A percentile compares a stretch with the other conserved stretches of the same genome.
phyloP scores from a whole-genome alignment of 106 monocot genomes.

The Cymbidium sinense region DNA sequence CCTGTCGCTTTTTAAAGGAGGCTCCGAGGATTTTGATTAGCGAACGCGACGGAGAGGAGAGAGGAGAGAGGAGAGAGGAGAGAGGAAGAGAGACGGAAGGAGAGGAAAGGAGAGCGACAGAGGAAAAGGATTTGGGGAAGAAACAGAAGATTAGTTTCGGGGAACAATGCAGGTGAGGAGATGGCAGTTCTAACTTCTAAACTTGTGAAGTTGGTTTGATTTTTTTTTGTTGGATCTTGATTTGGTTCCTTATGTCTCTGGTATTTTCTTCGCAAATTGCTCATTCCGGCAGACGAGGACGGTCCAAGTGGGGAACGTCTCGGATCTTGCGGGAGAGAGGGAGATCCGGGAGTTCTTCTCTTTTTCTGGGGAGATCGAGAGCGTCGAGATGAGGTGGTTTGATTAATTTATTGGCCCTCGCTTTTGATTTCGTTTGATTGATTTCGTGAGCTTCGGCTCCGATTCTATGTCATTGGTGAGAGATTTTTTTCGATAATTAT shows the following conservation, averaged over 20 bases:
- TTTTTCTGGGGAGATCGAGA: conserved; percentile 91
- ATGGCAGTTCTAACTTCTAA: background rate
- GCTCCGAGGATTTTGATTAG: background rate
- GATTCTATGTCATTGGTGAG: background rate
- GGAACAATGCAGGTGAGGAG: conserved; percentile 14
- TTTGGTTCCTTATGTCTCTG: background rate
- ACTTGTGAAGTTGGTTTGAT: background rate
- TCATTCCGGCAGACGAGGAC: conserved; percentile 43
- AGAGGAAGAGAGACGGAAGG: too few relatives aligned
- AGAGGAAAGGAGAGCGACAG: too few relatives aligned
- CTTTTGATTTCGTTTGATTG: conserved; percentile 5
- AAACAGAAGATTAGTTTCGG: background rate
- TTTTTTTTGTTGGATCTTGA: background rate
- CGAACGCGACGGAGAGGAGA: background rate
- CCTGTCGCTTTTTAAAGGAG: background rate
- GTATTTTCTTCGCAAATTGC: background rate
- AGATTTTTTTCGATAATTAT: conserved; percentile 7
- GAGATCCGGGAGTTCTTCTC: conserved; percentile 98
- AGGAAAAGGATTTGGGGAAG: background rate
- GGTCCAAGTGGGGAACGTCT: conserved; percentile 74
- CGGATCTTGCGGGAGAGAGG: conserved; percentile 92
- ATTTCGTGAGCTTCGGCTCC: background rate
- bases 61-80: background rate
- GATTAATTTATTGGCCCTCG: background rate
- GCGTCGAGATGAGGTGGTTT: conserved; percentile 52